Evolutionary conservation across 768 basidiomycete genomes (phyloP).

Genomic region (Leccinum obscurum): DNA sequence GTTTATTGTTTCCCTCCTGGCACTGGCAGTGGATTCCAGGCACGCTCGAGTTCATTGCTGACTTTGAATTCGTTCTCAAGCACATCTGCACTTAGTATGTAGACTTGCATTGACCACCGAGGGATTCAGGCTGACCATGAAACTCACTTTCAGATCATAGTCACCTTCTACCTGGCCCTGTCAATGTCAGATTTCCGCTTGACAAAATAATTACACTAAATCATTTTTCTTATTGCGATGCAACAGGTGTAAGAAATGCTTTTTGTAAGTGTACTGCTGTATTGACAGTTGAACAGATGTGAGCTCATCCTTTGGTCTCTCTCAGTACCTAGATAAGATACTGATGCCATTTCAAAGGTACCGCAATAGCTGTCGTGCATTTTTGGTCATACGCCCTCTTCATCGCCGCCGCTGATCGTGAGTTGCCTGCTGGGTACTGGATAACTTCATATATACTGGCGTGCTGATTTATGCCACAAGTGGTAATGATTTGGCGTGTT

Average conservation of each 20-base stretch:
- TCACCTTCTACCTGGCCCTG: constrained; percentile 10
- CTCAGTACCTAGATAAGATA: neutral
- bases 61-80: constrained; percentile 1
- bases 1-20: neutral
- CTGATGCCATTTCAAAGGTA: constrained; percentile 2
- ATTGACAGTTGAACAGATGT: constrained; percentile 9
- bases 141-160: constrained; percentile 1
- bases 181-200: constrained; percentile 1
- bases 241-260: constrained; percentile 7
- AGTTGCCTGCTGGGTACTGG: neutral
- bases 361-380: neutral
- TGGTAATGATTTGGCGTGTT: constrained; percentile 19
- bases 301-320: neutral
- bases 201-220: neutral
- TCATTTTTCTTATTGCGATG: neutral
- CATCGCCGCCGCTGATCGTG: constrained; percentile 16
- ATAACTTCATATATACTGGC: neutral
- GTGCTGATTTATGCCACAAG: neutral
- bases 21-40: too few relatives aligned
- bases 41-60: neutral
- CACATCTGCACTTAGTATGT: constrained; percentile 2
- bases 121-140: neutral
- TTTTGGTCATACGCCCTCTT: constrained; percentile 17
- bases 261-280: neutral
- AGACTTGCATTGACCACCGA: neutral